These are phyloP conservation scores for Flaveria floridana DNA, from an alignment of 140 eudicot species.

Conservation along the genomic window DNA sequence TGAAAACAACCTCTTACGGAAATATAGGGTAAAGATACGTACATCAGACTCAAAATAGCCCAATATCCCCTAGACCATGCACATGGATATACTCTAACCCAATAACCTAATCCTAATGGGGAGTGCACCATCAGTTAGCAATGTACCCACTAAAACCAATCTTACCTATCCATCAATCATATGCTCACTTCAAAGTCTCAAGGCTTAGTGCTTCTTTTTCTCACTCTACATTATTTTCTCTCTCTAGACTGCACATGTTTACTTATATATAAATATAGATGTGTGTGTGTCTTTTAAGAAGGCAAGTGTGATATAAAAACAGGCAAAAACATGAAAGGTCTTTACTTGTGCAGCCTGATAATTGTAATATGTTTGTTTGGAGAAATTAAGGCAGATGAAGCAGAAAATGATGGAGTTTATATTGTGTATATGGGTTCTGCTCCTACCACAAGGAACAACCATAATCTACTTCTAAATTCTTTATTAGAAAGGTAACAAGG, in stretches of 20 bases:
- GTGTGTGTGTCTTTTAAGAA: neutral
- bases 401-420: slow-evolving; percentile 44
- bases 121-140: slow-evolving; percentile 23
- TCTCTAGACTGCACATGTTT: slow-evolving; percentile 31
- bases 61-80: too few relatives aligned
- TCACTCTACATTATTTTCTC: slow-evolving; percentile 25
- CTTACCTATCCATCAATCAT: slow-evolving; percentile 7
- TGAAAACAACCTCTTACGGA: too few relatives aligned
- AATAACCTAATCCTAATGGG: slow-evolving; percentile 15
- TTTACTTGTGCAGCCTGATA: slow-evolving; percentile 28
- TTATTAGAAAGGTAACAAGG: slow-evolving; percentile 44
- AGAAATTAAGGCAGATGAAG: slow-evolving; percentile 32
- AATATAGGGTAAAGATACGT: too few relatives aligned
- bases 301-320: neutral
- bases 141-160: slow-evolving; percentile 19
- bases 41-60: too few relatives aligned
- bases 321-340: slow-evolving; percentile 32
- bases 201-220: slow-evolving; percentile 34
- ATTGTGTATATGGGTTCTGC: slow-evolving; percentile 83
- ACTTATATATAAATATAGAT: slow-evolving; percentile 20
- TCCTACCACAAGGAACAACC: slow-evolving; percentile 38
- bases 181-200: slow-evolving; percentile 34
- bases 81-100: neutral
- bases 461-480: slow-evolving; percentile 50
- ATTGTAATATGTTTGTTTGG: slow-evolving; percentile 21